Evolutionary conservation across 306 rosid genomes (phyloP).

Genomic region (Cercis canadensis): DNA sequence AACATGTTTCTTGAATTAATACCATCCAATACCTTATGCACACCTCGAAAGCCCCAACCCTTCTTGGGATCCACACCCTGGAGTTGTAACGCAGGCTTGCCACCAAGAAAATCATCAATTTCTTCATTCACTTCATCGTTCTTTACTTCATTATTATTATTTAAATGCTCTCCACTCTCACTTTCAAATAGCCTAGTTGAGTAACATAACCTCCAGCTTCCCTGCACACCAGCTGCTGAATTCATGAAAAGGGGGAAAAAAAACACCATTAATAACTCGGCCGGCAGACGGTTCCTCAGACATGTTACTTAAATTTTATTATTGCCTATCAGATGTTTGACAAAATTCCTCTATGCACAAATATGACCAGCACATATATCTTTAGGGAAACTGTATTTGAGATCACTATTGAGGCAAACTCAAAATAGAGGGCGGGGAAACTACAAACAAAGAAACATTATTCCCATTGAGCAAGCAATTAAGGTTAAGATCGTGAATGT

Average conservation of each 20-base stretch:
- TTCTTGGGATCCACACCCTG: constrained; percentile 87
- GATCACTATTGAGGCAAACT: constrained; percentile 21
- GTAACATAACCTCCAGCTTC: constrained; percentile 53
- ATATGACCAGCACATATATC: constrained; percentile 1
- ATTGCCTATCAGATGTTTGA: constrained; percentile 9
- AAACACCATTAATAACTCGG: constrained; percentile 29
- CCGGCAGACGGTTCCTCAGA: constrained; percentile 1
- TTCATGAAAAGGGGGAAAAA: constrained; percentile 16
- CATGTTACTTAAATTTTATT: too few species aligned
- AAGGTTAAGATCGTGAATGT: not conserved
- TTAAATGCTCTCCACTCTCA: constrained; percentile 35
- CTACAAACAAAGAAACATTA: not conserved
- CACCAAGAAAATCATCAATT: constrained; percentile 57
- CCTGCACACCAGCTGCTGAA: constrained; percentile 46
- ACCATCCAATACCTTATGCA: constrained; percentile 77
- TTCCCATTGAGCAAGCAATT: not conserved
- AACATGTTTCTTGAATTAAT: not conserved
- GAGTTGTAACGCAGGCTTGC: constrained; percentile 47
- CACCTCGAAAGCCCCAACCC: constrained; percentile 97
- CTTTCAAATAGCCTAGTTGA: constrained; percentile 46
- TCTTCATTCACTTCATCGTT: constrained; percentile 44
- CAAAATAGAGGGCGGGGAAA: not conserved
- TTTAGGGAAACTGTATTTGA: not conserved
- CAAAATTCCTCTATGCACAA: constrained; percentile 20
- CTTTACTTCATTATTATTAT: constrained; percentile 32